Evolutionary conservation across 768 basidiomycete genomes (phyloP).

Genomic region (Podaxis sp.): DNA sequence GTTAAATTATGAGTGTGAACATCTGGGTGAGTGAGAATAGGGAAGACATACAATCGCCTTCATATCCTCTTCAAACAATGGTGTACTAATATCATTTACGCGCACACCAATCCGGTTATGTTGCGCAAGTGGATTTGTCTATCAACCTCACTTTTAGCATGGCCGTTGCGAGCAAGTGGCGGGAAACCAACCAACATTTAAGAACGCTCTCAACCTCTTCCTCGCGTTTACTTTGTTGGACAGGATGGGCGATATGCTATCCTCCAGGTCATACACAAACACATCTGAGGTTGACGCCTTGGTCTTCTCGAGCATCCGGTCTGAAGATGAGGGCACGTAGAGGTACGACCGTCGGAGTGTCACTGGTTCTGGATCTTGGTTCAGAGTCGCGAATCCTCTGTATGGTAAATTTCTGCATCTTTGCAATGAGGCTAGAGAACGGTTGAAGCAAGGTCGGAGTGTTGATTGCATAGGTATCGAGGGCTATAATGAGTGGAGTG

Average conservation of each 20-base stretch:
- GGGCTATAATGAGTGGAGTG: neutral
- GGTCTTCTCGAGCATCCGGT: conserved; percentile 82
- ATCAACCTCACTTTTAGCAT: neutral
- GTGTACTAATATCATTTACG: conserved; percentile 65
- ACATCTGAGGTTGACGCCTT: conserved; percentile 63
- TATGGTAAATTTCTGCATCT: neutral
- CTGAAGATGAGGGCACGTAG: conserved; percentile 80
- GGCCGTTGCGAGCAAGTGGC: neutral
- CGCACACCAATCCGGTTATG: conserved; percentile 64
- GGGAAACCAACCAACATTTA: conserved; percentile 41
- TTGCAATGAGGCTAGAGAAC: neutral
- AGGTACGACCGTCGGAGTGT: conserved; percentile 58
- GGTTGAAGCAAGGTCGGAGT: neutral
- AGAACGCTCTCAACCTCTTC: conserved; percentile 50
- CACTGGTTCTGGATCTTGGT: neutral
- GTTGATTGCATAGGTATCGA: neutral
- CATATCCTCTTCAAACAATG: conserved; percentile 67
- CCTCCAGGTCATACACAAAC: conserved; percentile 87
- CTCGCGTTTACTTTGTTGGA: conserved; percentile 63
- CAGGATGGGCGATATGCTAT: conserved; percentile 72
- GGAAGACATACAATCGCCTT: conserved; percentile 47
- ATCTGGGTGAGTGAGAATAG: neutral
- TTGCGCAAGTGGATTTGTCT: conserved; percentile 32
- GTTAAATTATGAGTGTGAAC: neutral
- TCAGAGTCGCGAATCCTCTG: neutral